Evolutionary conservation across 768 basidiomycete species (phyloP).

Genomic region (Suillus plorans): DNA sequence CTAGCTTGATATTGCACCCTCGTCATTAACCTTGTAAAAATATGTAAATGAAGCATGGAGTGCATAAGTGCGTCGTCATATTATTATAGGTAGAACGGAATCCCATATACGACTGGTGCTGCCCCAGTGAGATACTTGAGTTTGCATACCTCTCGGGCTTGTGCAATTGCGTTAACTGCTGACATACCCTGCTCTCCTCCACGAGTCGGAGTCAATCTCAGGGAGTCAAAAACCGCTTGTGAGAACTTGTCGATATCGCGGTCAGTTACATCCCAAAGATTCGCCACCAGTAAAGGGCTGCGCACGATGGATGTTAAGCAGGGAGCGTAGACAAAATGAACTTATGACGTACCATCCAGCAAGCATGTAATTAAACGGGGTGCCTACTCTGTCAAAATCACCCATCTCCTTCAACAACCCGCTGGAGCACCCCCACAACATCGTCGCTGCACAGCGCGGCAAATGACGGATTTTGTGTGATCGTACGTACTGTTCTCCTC

Average conservation of each 20-base stretch:
- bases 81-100: slow-evolving; percentile 79
- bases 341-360: slow-evolving; percentile 78
- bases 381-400: slow-evolving; percentile 90
- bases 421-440: slow-evolving; percentile 99
- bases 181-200: slow-evolving; percentile 34
- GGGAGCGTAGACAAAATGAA: not conserved
- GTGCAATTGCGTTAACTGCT: slow-evolving; percentile 76
- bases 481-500: slow-evolving; percentile 91
- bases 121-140: slow-evolving; percentile 93
- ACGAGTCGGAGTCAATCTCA: slow-evolving; percentile 46
- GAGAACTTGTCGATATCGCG: slow-evolving; percentile 95
- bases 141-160: slow-evolving; percentile 80
- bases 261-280: slow-evolving; percentile 98
- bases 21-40: not conserved
- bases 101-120: slow-evolving; percentile 92
- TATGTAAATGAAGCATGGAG: not conserved
- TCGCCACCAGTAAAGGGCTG: slow-evolving; percentile 91
- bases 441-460: slow-evolving; percentile 84
- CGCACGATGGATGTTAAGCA: slow-evolving; percentile 6
- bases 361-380: slow-evolving; percentile 94
- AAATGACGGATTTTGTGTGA: slow-evolving; percentile 84
- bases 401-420: slow-evolving; percentile 88
- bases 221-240: slow-evolving; percentile 73
- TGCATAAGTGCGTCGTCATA: not conserved
- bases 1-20: not conserved